Evolutionary conservation across 2,329 filamentous ascomycete genomes (phyloP), one percentile per base, ranked within the genome.

Genomic region (Berkeleyomyces basicola): DNA sequence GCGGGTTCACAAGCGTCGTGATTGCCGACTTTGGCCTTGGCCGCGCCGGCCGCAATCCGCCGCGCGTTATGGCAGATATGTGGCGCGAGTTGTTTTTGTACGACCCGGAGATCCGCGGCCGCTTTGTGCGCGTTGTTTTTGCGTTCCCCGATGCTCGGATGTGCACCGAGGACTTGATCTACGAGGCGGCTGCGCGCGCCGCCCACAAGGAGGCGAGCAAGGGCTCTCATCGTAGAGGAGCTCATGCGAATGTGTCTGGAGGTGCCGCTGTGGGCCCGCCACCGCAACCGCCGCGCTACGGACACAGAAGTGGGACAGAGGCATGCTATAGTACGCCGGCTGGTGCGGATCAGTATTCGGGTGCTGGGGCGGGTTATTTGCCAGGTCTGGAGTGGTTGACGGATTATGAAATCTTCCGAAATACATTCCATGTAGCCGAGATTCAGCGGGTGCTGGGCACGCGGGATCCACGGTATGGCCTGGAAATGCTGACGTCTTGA

Each of bases 11-110:
- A 47, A 77, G 78, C 64, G 75, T 86, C 31, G 80, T 83, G 59
- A 79, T 86, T 64, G 82, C 82, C 31, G 83, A 83, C 67, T 87
- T 85, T 69, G 83, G 83, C 1, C 74, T 85, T 5, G 83, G 83
- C 55, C 84, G 84, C 66, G 76, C 77, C 44, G 81, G 82, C 69
- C 78, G 81, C 67, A 87, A 87, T 70, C 84, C 84, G 47, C 80
- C 84, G 0, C 77, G 79, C 68, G 82, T 85, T 70, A 74, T 86
- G 61, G 83, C 83, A 42, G 78, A 82, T 70, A 76, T 86, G 59
- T 87, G 84, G 84, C 77, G 82, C 55, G 83, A 87, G 66, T 75
- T 84, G 9, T 76, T 86, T 51, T 75, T 85, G 51, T 82, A 81
- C 70, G 82, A 85, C 65, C 77, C 80, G 0, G 82, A 84, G 63